Evolutionary conservation across 108 stramenopile genomes (phyloP).

Genomic region (Cyclotella sp.): DNA sequence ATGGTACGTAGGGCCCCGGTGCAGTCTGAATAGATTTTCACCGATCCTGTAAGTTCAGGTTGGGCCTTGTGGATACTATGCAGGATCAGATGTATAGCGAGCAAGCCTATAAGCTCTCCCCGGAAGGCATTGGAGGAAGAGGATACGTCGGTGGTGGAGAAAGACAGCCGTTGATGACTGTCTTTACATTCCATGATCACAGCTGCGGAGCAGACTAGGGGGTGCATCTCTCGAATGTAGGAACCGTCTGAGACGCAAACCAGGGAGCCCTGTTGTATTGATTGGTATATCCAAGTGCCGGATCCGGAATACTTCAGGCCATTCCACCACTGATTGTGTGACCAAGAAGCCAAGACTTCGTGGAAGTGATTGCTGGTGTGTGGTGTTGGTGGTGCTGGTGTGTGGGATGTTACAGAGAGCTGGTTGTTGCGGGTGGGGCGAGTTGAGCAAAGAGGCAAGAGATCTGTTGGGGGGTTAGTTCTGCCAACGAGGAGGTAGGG

Average conservation of each 20-base stretch:
- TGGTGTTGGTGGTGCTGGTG: too few species aligned
- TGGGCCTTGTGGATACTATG: too few species aligned
- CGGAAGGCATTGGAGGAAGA: background rate
- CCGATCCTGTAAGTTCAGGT: too few species aligned
- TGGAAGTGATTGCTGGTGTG: too few species aligned
- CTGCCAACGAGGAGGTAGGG: too few species aligned
- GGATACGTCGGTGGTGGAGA: background rate
- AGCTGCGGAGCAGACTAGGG: conserved; percentile 6
- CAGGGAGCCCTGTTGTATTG: background rate
- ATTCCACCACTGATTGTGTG: conserved; percentile 11
- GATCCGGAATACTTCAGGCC: background rate
- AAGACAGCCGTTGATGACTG: background rate
- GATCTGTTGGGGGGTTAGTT: too few species aligned
- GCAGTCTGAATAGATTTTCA: too few species aligned
- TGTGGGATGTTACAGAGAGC: too few species aligned
- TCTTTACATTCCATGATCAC: conserved; percentile 10
- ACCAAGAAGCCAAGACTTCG: conserved; percentile 22
- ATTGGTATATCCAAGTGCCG: background rate
- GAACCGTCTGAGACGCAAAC: background rate
- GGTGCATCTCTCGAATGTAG: conserved; percentile 10
- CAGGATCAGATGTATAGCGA: conserved; percentile 23
- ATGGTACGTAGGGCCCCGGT: too few species aligned
- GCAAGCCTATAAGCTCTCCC: conserved; percentile 13
- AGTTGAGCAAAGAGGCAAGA: too few species aligned
- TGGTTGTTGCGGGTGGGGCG: too few species aligned